These are phyloP conservation scores for Pythium aristosporum DNA, from an alignment of 352 stramenopile genomes.

Conservation along the genomic window DNA sequence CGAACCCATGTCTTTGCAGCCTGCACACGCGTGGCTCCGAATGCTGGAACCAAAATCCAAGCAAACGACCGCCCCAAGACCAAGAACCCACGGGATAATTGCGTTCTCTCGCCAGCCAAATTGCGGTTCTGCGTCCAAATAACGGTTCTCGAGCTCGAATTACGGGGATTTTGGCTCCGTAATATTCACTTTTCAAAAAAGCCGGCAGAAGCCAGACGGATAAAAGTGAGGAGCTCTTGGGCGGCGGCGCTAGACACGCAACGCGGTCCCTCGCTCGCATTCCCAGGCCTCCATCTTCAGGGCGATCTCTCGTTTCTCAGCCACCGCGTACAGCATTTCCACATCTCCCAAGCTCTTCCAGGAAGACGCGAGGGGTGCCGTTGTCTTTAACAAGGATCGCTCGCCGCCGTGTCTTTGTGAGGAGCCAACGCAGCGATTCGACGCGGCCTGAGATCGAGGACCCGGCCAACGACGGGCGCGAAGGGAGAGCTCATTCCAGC, in stretches of 20 bases:
- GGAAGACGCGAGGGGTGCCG: conserved; percentile 3
- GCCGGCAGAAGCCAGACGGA: conserved; percentile 7
- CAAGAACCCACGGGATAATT: not conserved
- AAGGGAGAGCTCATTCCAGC: conserved; percentile 26
- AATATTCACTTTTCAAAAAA: conserved; percentile 6
- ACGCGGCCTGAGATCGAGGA: not conserved
- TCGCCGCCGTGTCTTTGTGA: conserved; percentile 8
- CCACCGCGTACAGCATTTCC: conserved; percentile 18
- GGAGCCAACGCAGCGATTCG: not conserved
- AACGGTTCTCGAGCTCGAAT: not conserved
- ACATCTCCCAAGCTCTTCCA: conserved; percentile 7
- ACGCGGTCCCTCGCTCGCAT: not conserved
- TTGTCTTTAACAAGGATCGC: conserved; percentile 28
- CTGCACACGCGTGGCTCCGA: not conserved
- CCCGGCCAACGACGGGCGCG: not conserved
- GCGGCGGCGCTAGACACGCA: conserved; percentile 22
- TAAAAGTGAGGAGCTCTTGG: conserved; percentile 14
- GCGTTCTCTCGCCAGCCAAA: not conserved
- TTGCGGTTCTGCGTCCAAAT: conserved; percentile 3
- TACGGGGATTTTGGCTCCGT: not conserved
- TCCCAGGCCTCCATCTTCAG: conserved; percentile 1
- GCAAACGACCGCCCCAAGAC: too few relatives aligned
- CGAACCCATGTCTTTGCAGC: conserved; percentile 31
- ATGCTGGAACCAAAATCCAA: too few relatives aligned
- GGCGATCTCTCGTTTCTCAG: not conserved